Evolutionary conservation across 2,329 filamentous ascomycete genomes (phyloP), one percentile per base, ranked within the genome.

Genomic region (Colletotrichum tanaceti): DNA sequence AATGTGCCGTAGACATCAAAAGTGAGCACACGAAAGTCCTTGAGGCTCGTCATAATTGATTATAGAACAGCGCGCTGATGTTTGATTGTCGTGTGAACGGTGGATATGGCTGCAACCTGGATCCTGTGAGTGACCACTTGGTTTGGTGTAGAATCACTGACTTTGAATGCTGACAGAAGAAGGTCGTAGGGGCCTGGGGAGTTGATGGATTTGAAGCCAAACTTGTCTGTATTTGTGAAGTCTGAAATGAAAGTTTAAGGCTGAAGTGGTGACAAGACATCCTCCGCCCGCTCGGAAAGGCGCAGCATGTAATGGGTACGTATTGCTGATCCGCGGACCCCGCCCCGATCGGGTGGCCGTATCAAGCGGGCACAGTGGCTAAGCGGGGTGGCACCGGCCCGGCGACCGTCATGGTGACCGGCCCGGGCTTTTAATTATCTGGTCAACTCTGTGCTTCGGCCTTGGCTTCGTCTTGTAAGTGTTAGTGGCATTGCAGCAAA

Each of bases 1-100:
- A 95, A 84, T 0, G 93, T 95, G 76, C 92, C 92, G 77, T 93
- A 95, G 80, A 92, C 89, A 77, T 96, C 92, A 79, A 95, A 94
- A 72, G 88, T 89, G 57, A 93, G 86, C 61, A 80, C 76, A 18
- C 73, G 73, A 70, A 76, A 82, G 63, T 75, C 73, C 32, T 73
- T 74, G 63, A 71, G 58, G 46, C 46, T 46, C 18, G 68, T 2
- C 70, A 71, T 71, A 14, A 9, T 41, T 71, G 13, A 9, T 41
- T 41, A 32, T 22, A n/a, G n/a, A 11, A 22, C 22, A 39, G n/a
- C 11, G 28, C 28, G 32, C 18, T 38, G 18, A 11, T 35, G 28
- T 11, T 11, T 18, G 44, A 3, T 14, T 24, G 32, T 22, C 9
- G 41, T 35, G 22, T 9, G 6, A 5, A 13, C 4, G 41, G 16